Conservation (phyloP, 2,329 filamentous ascomycete genomes). For the Paecilomyces variotii region DNA sequence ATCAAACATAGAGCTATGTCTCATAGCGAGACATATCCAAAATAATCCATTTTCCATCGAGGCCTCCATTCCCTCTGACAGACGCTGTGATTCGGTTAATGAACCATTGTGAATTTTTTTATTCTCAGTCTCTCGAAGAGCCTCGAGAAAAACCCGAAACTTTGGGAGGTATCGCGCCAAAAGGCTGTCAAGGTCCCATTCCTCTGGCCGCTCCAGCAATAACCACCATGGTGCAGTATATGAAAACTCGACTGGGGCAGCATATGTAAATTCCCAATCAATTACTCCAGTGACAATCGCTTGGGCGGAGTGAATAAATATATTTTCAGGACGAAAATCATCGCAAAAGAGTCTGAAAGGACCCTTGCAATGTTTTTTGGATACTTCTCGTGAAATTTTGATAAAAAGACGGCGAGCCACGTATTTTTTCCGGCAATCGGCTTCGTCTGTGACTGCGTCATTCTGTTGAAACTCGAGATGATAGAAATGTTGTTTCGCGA, state of each 20-base stretch:
- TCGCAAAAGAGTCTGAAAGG: constrained; percentile 22
- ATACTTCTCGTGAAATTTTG: constrained; percentile 13
- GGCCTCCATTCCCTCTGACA: constrained; percentile 16
- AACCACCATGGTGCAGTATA: constrained; percentile 19
- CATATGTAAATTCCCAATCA: constrained; percentile 22
- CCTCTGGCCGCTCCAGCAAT: constrained; percentile 17
- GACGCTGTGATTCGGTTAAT: constrained; percentile 10
- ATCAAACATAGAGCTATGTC: constrained; percentile 20
- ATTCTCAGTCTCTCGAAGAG: constrained; percentile 15
- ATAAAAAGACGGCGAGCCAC: constrained; percentile 17
- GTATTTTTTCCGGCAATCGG: constrained; percentile 19
- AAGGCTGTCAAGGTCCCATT: constrained; percentile 20
- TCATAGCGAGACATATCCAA: constrained; percentile 20
- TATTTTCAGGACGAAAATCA: constrained; percentile 20
- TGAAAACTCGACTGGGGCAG: constrained; percentile 16
- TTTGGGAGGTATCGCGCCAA: constrained; percentile 14
- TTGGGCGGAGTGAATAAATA: constrained; percentile 15
- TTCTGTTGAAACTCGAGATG: constrained; percentile 21
- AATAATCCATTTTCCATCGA: constrained; percentile 19
- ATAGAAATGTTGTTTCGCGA: constrained; percentile 17
- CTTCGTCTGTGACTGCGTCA: constrained; percentile 14
- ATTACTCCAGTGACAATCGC: constrained; percentile 14
- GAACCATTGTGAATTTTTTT: constrained; percentile 11
- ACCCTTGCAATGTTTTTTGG: constrained; percentile 11
- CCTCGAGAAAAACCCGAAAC: constrained; percentile 17